Evolutionary conservation across 441 rosid genomes (phyloP).

Genomic region (Eugenia klotzschiana): DNA sequence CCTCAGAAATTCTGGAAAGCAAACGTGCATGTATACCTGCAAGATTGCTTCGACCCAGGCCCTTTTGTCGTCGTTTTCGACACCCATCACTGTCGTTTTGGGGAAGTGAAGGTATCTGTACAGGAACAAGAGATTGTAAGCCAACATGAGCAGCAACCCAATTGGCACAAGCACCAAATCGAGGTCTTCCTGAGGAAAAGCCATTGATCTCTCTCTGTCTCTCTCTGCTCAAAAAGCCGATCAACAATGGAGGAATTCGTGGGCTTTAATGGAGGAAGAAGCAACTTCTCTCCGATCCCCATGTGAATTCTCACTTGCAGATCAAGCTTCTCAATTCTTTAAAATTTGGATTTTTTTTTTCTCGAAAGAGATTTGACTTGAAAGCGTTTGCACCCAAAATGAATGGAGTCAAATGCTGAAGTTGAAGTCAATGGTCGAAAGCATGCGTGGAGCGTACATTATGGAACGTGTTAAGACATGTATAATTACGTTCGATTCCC

Average conservation of each 20-base stretch:
- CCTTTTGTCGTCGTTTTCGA: neutral
- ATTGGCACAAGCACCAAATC: neutral
- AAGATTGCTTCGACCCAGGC: neutral
- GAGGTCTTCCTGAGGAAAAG: slow-evolving; percentile 7
- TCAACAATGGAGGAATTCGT: neutral
- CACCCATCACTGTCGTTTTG: neutral
- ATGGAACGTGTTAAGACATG: neutral
- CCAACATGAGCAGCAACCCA: neutral
- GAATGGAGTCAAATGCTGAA: neutral
- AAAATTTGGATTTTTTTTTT: neutral
- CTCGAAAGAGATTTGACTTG: neutral
- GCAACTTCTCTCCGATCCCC: neutral
- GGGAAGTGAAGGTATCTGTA: neutral
- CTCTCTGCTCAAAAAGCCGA: neutral
- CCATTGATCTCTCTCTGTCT: neutral
- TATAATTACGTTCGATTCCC: neutral
- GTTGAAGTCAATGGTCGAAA: neutral
- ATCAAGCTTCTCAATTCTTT: neutral
- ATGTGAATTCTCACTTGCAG: neutral
- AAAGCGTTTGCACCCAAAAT: neutral
- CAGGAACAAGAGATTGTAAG: neutral
- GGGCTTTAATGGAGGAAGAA: neutral
- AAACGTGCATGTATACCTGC: neutral
- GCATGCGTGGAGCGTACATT: neutral
- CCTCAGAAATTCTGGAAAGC: neutral